These are phyloP conservation scores for Plasmodium knowlesi DNA, from an alignment of 169 alveolate species.

Conservation along the genomic window DNA sequence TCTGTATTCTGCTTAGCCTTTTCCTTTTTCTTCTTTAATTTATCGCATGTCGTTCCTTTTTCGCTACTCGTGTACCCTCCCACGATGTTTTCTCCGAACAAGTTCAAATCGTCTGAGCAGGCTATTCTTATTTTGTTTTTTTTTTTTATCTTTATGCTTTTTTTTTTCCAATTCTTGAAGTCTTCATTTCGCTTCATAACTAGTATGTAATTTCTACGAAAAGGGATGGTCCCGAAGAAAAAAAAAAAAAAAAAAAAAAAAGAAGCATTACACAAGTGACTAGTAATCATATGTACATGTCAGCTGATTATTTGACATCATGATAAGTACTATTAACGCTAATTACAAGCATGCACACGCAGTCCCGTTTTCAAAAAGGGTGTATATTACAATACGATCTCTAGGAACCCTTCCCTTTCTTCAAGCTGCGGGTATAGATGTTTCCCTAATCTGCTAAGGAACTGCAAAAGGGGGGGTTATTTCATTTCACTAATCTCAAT, in stretches of 20 bases:
- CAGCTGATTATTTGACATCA: not conserved
- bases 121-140: slow-evolving; percentile 9
- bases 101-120: slow-evolving; percentile 18
- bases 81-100: slow-evolving; percentile 21
- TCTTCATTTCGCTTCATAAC: slow-evolving; percentile 25
- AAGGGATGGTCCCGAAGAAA: not conserved
- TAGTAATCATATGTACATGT: not conserved
- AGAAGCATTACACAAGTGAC: not conserved
- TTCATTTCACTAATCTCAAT: not conserved
- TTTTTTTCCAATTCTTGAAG: not conserved
- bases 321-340: not conserved
- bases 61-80: slow-evolving; percentile 72
- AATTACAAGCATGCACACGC: not conserved
- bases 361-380: not conserved
- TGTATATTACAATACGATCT: slow-evolving; percentile 53
- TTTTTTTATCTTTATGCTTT: slow-evolving; percentile 5
- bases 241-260: slow-evolving; percentile 11
- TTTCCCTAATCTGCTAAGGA: slow-evolving; percentile 32
- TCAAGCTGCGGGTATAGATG: slow-evolving; percentile 38
- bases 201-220: slow-evolving; percentile 32
- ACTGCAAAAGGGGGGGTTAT: slow-evolving; percentile 10
- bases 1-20: not conserved
- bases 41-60: slow-evolving; percentile 4
- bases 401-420: slow-evolving; percentile 58
- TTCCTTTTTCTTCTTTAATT: not conserved